Evolutionary conservation across 805 yeast genomes (phyloP).

Genomic region (Kuraishia cidri): DNA sequence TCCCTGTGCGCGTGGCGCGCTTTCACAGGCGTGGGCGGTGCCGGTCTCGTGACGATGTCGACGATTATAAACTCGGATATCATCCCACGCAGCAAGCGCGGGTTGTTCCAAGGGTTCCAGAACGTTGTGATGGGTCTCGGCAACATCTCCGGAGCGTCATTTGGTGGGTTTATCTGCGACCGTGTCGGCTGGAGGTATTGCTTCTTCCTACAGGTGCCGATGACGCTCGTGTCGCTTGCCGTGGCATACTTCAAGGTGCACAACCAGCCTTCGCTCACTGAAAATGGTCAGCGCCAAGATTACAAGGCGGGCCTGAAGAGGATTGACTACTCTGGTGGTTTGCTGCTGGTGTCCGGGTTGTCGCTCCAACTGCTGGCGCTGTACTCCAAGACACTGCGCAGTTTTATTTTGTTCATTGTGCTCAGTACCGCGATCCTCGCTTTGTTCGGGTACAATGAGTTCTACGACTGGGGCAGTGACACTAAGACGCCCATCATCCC

Average conservation of each 20-base stretch:
- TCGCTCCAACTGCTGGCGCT: conserved; percentile 20
- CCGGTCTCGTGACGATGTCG: conserved; percentile 70
- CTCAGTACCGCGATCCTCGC: conserved; percentile 6
- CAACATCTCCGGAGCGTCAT: conserved; percentile 58
- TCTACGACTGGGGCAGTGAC: conserved; percentile 7
- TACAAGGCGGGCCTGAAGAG: conserved; percentile 9
- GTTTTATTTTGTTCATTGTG: conserved; percentile 8
- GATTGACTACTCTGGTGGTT: conserved; percentile 25
- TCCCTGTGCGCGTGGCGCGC: conserved; percentile 48
- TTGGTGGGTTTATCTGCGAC: conserved; percentile 48
- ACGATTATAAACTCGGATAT: conserved; percentile 73
- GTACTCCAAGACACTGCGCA: conserved; percentile 9
- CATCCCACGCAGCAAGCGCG: conserved; percentile 68
- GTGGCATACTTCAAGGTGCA: conserved; percentile 18
- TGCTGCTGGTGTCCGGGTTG: conserved; percentile 21
- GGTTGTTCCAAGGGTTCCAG: conserved; percentile 75
- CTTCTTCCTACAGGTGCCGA: conserved; percentile 41
- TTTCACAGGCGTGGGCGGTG: conserved; percentile 83
- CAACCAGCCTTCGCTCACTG: conserved; percentile 14
- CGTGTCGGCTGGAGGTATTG: conserved; percentile 64
- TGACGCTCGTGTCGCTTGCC: conserved; percentile 20
- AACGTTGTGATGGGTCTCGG: conserved; percentile 74
- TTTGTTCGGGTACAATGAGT: conserved; percentile 12
- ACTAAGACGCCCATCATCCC: conserved; percentile 24
- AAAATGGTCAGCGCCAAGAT: conserved; percentile 8